These are phyloP conservation scores for Escovopsis sp. DNA, from an alignment of 2,329 filamentous ascomycete species.

Conservation along the genomic window DNA sequence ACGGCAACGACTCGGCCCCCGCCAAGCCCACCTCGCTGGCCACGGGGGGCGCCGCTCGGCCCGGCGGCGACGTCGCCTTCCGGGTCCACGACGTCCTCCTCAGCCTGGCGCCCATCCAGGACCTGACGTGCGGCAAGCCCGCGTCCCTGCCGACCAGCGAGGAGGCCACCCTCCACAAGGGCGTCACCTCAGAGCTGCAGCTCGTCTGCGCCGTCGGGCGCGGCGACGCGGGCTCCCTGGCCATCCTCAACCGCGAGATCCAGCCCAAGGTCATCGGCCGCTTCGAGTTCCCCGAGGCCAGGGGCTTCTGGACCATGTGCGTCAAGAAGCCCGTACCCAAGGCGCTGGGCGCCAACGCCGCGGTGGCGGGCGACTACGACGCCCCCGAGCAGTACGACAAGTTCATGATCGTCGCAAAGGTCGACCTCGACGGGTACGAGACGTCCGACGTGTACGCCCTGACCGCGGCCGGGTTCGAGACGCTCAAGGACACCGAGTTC, in stretches of 20 bases:
- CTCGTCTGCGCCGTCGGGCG: constrained; percentile 48
- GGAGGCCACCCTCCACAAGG: constrained; percentile 25
- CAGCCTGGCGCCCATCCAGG: constrained; percentile 66
- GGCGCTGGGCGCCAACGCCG: constrained; percentile 33
- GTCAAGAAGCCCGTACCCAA: constrained; percentile 54
- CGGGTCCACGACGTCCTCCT: constrained; percentile 61
- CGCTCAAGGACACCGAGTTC: constrained; percentile 73
- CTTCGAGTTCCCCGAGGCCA: constrained; percentile 57
- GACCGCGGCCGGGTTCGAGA: constrained; percentile 58
- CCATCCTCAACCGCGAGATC: constrained; percentile 64
- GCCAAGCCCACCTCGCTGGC: constrained; percentile 34
- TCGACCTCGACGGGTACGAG: constrained; percentile 53
- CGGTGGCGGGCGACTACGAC: constrained; percentile 40
- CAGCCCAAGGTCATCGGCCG: constrained; percentile 56
- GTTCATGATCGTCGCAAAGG: constrained; percentile 72
- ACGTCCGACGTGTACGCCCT: constrained; percentile 66
- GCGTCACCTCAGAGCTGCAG: constrained; percentile 41
- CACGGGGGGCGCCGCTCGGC: constrained; percentile 27
- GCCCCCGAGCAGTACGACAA: constrained; percentile 52
- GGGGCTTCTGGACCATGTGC: constrained; percentile 68
- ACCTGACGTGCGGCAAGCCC: constrained; percentile 53
- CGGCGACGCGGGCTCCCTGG: constrained; percentile 53
- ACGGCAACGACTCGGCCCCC: constrained; percentile 47
- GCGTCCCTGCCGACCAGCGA: constrained; percentile 28
- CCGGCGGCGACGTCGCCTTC: constrained; percentile 52